These are phyloP conservation scores for Vitis rotundifolia DNA, from an alignment of 164 flowering plant genomes.

Conservation along the genomic window DNA sequence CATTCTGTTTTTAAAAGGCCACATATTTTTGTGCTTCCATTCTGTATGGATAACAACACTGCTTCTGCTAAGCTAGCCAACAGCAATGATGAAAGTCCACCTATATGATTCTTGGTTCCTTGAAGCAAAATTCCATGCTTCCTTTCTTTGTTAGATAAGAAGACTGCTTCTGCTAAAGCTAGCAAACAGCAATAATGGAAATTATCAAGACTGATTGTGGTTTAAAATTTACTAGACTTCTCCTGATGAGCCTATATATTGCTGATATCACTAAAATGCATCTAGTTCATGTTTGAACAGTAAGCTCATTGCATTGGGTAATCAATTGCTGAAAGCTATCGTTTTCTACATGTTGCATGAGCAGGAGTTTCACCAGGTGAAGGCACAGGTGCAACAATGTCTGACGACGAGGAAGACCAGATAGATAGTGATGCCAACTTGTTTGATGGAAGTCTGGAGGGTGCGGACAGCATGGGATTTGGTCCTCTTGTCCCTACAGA, in stretches of 20 bases:
- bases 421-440: slow-evolving; percentile 54
- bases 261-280: background rate
- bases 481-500: slow-evolving; percentile 63
- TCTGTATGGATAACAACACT: no score
- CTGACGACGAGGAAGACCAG: slow-evolving; percentile 61
- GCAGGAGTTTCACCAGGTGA: slow-evolving; percentile 68
- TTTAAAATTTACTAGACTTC: no score
- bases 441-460: slow-evolving; percentile 50
- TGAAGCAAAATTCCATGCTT: no score
- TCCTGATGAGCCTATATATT: background rate
- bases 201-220: no score
- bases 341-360: slow-evolving; percentile 10
- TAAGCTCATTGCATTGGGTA: background rate
- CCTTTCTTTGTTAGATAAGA: no score
- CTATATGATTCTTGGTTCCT: no score
- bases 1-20: no score
- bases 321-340: background rate
- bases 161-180: no score
- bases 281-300: background rate
- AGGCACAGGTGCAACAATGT: slow-evolving; percentile 70
- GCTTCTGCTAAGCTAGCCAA: no score
- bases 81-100: no score
- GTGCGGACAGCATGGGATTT: slow-evolving; percentile 48
- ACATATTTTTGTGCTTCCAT: no score
- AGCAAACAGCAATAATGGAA: no score